Evolutionary conservation across 108 stramenopile species (phyloP), one percentile per base, ranked within the genome.

Genomic region (Nitzschia sp.): DNA sequence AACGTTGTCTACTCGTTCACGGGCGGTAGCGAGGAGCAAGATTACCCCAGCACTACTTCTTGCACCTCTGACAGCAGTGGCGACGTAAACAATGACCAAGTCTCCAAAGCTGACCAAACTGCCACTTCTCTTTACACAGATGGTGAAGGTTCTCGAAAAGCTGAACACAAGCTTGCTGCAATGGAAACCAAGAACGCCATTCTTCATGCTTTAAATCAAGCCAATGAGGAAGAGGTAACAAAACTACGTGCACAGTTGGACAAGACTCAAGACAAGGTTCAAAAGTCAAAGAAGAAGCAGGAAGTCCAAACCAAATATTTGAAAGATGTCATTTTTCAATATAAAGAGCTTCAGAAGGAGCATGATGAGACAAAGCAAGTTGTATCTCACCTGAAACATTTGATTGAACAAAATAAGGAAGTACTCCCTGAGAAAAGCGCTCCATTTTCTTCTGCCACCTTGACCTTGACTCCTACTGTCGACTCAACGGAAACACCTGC

Each of bases 311-410:
- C 67, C 20, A 43, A 68, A 19, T 14, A 51, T 3, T 51, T 75
- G 24, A 50, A 53, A 0, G 73, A 75, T 46, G 66, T 75, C 40
- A 75, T 75, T 29, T 67, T 63, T 15, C 73, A 75, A 0, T 75
- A 75, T 34, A 75, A 63, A 53, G 57, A 50, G 29, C 65, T 75
- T 8, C 66, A 75, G 46, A 65, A 52, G 38, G 59, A 75, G n/a
- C 54, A 67, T 41, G 61, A 62, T 5, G 43, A n/a, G 22, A 46
- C 61, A 19, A 46, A 9, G 14, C 8, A 20, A 22, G 42, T 15
- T 0, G 22, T 62, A 3, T 34, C 57, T 15, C 15, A 39, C 6
- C 6, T 58, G n/a, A 55, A 48, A 6, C 46, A 17, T 48, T 5
- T 2, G 2, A 48, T 48, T 6, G 6, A 48, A 6, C 2, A 17